phyloP scores from a whole-genome alignment of 2,329 filamentous ascomycete genomes.

The Nigrospora sphaerica region DNA sequence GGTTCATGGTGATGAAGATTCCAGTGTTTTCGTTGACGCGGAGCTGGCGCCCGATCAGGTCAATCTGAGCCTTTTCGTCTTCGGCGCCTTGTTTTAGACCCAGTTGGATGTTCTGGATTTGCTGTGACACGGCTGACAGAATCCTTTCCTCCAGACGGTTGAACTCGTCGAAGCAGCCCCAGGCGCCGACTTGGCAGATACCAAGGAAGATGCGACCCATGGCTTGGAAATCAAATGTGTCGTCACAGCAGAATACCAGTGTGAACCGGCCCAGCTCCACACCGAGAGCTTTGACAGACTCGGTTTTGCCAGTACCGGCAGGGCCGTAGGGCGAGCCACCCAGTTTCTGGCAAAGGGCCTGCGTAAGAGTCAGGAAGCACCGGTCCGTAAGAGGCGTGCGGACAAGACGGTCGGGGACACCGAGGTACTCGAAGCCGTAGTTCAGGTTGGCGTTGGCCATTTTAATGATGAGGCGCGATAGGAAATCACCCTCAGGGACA shows the following conservation, averaged over 20 bases:
- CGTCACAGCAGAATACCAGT: slow-evolving; percentile 97
- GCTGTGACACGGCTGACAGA: slow-evolving; percentile 93
- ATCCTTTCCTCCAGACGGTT: slow-evolving; percentile 98
- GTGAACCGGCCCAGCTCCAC: slow-evolving; percentile 96
- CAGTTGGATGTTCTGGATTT: slow-evolving; percentile 98
- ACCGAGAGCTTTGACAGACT: slow-evolving; percentile 96
- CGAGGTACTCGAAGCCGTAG: slow-evolving; percentile 97
- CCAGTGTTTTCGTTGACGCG: slow-evolving; percentile 88
- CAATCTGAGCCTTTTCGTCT: slow-evolving; percentile 82
- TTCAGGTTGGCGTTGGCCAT: slow-evolving; percentile 95
- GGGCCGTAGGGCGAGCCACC: slow-evolving; percentile 97
- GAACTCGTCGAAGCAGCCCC: slow-evolving; percentile 99
- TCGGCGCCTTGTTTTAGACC: slow-evolving; percentile 80
- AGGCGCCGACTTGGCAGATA: slow-evolving; percentile 97
- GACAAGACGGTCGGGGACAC: slow-evolving; percentile 91
- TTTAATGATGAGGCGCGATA: slow-evolving; percentile 79
- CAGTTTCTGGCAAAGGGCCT: slow-evolving; percentile 88
- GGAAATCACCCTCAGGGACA: slow-evolving; percentile 68
- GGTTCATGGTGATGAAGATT: slow-evolving; percentile 99
- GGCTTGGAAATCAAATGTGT: slow-evolving; percentile 98
- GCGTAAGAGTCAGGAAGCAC: slow-evolving; percentile 95
- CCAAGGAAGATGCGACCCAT: slow-evolving; percentile 99
- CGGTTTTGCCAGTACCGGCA: slow-evolving; percentile 96
- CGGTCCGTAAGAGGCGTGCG: slow-evolving; percentile 94
- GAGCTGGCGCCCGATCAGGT: slow-evolving; percentile 85